A percentile compares a stretch with the other conserved stretches of the same genome.
phyloP scores from a whole-genome alignment of 345 rosid genomes.

The Corchorus olitorius region DNA sequence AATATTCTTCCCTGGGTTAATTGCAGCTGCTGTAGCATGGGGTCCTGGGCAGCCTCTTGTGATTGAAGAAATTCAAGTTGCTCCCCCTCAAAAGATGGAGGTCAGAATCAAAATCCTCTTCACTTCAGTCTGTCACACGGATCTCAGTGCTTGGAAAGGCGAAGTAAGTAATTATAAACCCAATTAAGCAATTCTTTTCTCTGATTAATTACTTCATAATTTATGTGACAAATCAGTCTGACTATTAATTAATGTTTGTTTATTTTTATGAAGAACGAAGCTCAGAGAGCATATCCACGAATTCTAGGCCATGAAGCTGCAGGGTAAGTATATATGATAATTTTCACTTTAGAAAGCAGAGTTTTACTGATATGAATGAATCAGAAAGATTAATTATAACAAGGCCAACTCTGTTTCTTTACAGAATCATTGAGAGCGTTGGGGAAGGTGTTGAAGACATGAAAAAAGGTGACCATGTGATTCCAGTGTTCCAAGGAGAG shows the following conservation, averaged over 20 bases:
- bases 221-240: neutral
- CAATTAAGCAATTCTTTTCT: neutral
- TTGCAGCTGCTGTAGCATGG: slow-evolving; percentile 63
- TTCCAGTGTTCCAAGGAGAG: slow-evolving; percentile 69
- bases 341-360: neutral
- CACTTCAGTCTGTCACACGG: slow-evolving; percentile 71
- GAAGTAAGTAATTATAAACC: slow-evolving; percentile 37
- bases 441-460: slow-evolving; percentile 66
- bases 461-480: slow-evolving; percentile 62
- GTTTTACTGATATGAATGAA: neutral
- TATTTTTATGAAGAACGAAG: slow-evolving; percentile 45
- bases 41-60: slow-evolving; percentile 59
- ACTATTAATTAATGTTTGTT: neutral
- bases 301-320: slow-evolving; percentile 83
- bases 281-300: slow-evolving; percentile 62
- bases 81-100: slow-evolving; percentile 67
- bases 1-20: neutral
- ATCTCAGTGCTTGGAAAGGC: slow-evolving; percentile 63
- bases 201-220: neutral
- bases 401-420: neutral
- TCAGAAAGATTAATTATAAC: neutral
- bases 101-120: slow-evolving; percentile 60
- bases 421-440: slow-evolving; percentile 63
- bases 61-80: slow-evolving; percentile 56
- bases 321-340: slow-evolving; percentile 40